These are phyloP conservation scores for Aspergillus fischeri DNA, from an alignment of 2,329 filamentous ascomycete genomes.

Conservation along the genomic window DNA sequence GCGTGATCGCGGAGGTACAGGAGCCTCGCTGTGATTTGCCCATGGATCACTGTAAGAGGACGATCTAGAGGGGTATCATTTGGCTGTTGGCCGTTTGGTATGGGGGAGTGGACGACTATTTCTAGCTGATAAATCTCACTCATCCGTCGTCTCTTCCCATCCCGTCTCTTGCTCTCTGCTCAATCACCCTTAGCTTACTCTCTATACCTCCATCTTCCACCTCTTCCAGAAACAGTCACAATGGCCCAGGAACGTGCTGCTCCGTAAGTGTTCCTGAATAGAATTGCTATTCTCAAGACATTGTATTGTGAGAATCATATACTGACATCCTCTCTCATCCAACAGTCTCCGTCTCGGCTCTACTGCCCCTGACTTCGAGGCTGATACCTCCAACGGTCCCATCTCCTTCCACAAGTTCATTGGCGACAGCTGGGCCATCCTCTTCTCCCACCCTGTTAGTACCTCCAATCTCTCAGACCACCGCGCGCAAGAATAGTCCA, in stretches of 20 bases:
- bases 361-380: conserved; percentile 65
- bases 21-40: conserved; percentile 13
- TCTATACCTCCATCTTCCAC: neutral
- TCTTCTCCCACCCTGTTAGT: conserved; percentile 64
- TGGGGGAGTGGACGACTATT: neutral
- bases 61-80: conserved; percentile 8
- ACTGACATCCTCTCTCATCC: conserved; percentile 9
- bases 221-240: conserved; percentile 18
- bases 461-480: neutral
- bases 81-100: neutral
- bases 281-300: neutral
- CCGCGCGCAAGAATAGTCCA: neutral
- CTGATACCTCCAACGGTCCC: conserved; percentile 61
- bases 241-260: conserved; percentile 42
- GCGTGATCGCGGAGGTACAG: conserved; percentile 28
- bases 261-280: conserved; percentile 33
- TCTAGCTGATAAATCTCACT: neutral
- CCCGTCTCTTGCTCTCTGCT: neutral
- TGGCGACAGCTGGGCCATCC: conserved; percentile 64
- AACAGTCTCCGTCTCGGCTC: conserved; percentile 60
- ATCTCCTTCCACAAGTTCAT: conserved; percentile 72
- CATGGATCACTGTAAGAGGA: conserved; percentile 11
- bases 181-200: conserved; percentile 7
- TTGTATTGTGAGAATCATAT: neutral
- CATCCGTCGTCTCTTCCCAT: conserved; percentile 7